Base-by-base conservation (phyloP, 2,329 filamentous ascomycete genomes). In the Arthrobotrys conoides region DNA sequence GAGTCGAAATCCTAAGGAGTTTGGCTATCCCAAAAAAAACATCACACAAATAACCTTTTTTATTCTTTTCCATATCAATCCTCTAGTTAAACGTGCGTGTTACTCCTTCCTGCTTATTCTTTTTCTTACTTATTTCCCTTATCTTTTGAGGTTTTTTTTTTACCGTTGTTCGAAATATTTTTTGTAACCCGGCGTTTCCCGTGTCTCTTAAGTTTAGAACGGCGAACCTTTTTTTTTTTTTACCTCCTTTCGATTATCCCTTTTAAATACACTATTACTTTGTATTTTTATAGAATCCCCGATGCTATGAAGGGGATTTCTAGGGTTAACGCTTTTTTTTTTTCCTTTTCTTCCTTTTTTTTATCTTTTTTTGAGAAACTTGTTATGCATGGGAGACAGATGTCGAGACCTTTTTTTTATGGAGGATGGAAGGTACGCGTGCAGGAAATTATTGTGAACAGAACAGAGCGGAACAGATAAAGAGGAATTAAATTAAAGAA, bases 391-490 rank as follows among this genome's bases (percentile, higher is more conserved):
- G 38, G 38, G 12, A 12, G 38, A 16, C 5, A 16, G 38, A 46
- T 16, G 3, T 18, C 18, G 44, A 16, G n/a, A 46, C 8, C 2
- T 6, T 16, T 53, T 51, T 24, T 51, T 24, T n/a, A 51, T n/a
- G 46, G 20, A 30, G 46, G 20, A 16, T 24, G 48, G 10, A 5
- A 24, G 9, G 44, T n/a, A 10, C 8, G 36, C 10, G 22, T 68
- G 53, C 24, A 76, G 66, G 48, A 61, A 76, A 27, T 3, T 16
- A 57, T 63, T 71, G 51, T 66, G 71, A 77, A 63, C 57, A 65
- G 33, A 8, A 30, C 9, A 36, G 64, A 8, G 6, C 9, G 9
- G 64, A 59, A 61, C 22, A 44, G 46, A 22, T 24, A 51, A 24
- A 51, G 20, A 14, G 48, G 24, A 51, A 12, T n/a, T 24, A 51